These are phyloP conservation scores for Zelopaecilomyces penicillatus DNA, from an alignment of 2,329 filamentous ascomycete species.

Conservation along the genomic window DNA sequence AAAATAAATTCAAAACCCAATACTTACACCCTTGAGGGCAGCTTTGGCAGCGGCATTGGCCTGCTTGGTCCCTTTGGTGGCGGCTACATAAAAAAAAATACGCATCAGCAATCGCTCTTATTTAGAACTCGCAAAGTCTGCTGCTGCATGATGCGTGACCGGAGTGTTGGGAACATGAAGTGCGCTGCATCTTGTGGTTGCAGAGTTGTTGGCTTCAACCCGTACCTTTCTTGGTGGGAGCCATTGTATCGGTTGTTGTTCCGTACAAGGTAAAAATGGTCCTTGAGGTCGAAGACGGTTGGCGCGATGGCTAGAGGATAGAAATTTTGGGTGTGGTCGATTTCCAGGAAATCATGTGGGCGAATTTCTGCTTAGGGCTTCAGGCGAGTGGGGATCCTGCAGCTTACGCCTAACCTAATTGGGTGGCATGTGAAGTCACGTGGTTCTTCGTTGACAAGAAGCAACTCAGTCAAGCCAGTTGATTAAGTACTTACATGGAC, in stretches of 20 bases:
- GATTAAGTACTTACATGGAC: too few species aligned
- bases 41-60: slow-evolving; percentile 93
- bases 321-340: slow-evolving; percentile 3
- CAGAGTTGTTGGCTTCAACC: slow-evolving; percentile 19
- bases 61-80: slow-evolving; percentile 66
- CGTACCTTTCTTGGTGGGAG: slow-evolving; percentile 40
- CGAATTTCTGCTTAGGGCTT: slow-evolving; percentile 19
- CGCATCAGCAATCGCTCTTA: slow-evolving; percentile 66
- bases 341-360: slow-evolving; percentile 13
- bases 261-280: slow-evolving; percentile 5
- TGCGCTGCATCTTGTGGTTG: slow-evolving; percentile 3
- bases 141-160: slow-evolving; percentile 55
- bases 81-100: slow-evolving; percentile 45
- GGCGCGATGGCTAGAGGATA: slow-evolving; percentile 1
- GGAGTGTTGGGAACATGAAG: neutral
- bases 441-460: too few species aligned
- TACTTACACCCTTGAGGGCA: slow-evolving; percentile 87
- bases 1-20: slow-evolving; percentile 2
- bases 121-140: slow-evolving; percentile 68
- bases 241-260: slow-evolving; percentile 24
- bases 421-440: too few species aligned
- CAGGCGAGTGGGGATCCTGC: neutral
- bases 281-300: slow-evolving; percentile 7
- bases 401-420: too few species aligned
- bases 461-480: too few species aligned